phyloP scores from a whole-genome alignment of 179 eudicot species.

The Vitellaria paradoxa region DNA sequence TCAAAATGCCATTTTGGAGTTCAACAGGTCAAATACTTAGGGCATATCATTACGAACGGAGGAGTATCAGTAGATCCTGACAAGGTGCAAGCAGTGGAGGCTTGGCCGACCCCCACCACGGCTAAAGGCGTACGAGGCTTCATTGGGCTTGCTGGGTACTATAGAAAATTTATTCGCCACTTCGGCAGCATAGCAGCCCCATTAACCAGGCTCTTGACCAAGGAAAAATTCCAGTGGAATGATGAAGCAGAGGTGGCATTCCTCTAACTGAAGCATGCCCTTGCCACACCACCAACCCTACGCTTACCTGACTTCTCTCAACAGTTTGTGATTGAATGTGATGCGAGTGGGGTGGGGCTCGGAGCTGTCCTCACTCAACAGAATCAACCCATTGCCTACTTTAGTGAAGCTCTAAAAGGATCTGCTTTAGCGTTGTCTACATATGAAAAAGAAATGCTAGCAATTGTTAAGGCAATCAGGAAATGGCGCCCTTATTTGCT shows the following conservation, averaged over 20 bases:
- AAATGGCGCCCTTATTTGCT: constrained; percentile 8
- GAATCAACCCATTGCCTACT: constrained; percentile 11
- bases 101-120: not conserved
- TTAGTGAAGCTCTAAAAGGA: constrained; percentile 15
- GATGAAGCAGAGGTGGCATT: not conserved
- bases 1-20: constrained; percentile 12
- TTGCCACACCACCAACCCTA: not conserved
- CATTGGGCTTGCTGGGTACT: not conserved
- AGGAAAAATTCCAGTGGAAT: not conserved
- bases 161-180: constrained; percentile 3
- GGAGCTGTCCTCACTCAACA: constrained; percentile 16
- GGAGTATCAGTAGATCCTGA: not conserved
- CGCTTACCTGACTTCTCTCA: constrained; percentile 5
- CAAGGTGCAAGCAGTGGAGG: not conserved
- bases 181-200: constrained; percentile 9
- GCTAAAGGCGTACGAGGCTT: not conserved
- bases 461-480: not conserved
- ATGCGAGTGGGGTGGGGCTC: constrained; percentile 13
- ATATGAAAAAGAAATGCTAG: constrained; percentile 21
- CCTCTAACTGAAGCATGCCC: not conserved
- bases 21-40: not conserved
- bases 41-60: not conserved
- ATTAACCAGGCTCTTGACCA: not conserved
- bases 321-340: constrained; percentile 13
- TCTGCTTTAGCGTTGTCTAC: not conserved